Evolutionary conservation across 2,329 filamentous ascomycete species (phyloP), one percentile per base, ranked within the genome.

Genomic region (Fusarium domesticum): DNA sequence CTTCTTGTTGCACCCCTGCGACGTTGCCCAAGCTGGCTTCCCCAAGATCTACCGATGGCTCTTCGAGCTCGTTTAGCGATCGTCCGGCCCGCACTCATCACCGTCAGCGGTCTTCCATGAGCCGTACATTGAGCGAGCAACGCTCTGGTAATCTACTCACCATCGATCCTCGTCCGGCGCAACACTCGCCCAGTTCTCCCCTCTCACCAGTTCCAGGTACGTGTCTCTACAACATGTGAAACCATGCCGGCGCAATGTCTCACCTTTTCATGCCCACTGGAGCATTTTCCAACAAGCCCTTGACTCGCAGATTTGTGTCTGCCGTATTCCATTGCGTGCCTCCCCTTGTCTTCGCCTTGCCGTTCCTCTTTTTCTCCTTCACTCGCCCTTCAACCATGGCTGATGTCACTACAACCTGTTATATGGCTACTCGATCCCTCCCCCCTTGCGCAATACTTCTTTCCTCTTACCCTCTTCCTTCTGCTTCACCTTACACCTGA

Each of bases 201-300:
- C 70, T 82, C 42, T 75, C 78, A 48, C 73, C 80, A 25, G 75
- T 83, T 57, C 73, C 76, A 59, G 78, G 78, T 77, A 77, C 63
- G 75, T 73, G 33, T 40, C 36, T 33, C 37, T 18, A 11, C 10
- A 11, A 28, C 14, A 28, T 5, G 23, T 28, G n/a, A 28, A 18
- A 31, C 12, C 18, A 48, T 42, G 47, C 39, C 49, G 37, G 40
- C 45, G 35, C 36, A 38, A 47, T 59, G 56, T 59, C 56, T 59
- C 46, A 55, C 8, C 36, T 45, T 39, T 23, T 28, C 51, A 54
- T 53, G 41, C 35, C 48, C 51, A 18, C 7, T 18, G 32, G 15
- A 12, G 23, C 4, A 5, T 12, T 28, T 12, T 8, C 4, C 23
- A 8, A 28, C 6, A 28, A 28, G n/a, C n/a, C n/a, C n/a, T n/a